Base-by-base conservation (phyloP, 73 alveolate species). In the Blepharisma stoltei region DNA sequence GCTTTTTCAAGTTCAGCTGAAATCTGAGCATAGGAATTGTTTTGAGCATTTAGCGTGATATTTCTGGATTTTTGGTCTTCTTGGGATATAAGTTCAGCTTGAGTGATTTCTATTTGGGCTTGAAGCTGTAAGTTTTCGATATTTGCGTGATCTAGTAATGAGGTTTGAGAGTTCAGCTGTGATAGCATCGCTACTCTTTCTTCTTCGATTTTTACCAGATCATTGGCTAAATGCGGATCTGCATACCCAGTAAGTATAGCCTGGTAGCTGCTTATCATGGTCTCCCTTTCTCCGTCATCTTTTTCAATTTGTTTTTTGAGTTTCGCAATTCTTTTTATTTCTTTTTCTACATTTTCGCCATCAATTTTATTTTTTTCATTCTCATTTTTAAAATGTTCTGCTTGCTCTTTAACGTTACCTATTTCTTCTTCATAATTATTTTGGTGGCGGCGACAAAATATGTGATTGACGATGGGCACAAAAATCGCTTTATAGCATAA, bases 11-110 rank as follows among this genome's bases (percentile, higher is more conserved):
- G 46, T n/a, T 25, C 46, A 14, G 14, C 73, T 18, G 73, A 60
- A 20, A 38, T 38, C 11, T n/a, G 11, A 9, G 47, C 2, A 5
- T 14, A 60, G 5, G n/a, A 14, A n/a, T 14, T 60, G 2, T 60
- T 60, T 25, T 60, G 73, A 18, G 73, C 14, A 14, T 60, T n/a
- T 14, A 60, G 73, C 2, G 73, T 38, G 6, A 47, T 1, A 25
- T 60, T 60, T 20, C 73, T n/a, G 11, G 45, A n/a, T 60, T 60
- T 60, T 60, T n/a, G 46, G 23, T 38, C 23, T 20, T 60, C 73
- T 60, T 60, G 46, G 37, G 73, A n/a, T 25, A 60, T n/a, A 14
- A 60, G 46, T 5, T 60, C 46, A 9, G 73, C 73, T 8, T n/a
- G 14, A 2, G 23, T 2, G 1, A 60, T 38, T 14, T n/a, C 73